Percentiles rank a stretch among this genome's conserved stretches.
Conservation (phyloP, 768 basidiomycete genomes). For the Lentinula sp. region DNA sequence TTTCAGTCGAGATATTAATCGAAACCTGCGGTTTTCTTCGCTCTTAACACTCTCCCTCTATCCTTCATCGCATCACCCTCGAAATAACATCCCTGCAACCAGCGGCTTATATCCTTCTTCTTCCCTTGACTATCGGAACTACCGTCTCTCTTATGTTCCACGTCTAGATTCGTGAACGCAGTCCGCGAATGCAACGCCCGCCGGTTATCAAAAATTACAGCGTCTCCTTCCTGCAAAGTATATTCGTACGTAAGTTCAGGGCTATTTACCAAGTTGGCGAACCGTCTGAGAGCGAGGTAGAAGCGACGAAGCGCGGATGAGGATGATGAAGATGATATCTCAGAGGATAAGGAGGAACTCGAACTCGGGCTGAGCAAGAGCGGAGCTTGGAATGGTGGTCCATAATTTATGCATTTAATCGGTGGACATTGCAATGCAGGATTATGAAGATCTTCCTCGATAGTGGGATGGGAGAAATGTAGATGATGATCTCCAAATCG, state of each 20-base stretch:
- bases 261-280: slow-evolving; percentile 52
- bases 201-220: slow-evolving; percentile 89
- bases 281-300: slow-evolving; percentile 57
- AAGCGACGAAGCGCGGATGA: slow-evolving; percentile 44
- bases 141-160: background rate
- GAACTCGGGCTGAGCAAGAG: slow-evolving; percentile 24
- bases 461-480: slow-evolving; percentile 64
- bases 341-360: background rate
- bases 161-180: slow-evolving; percentile 47
- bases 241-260: slow-evolving; percentile 49
- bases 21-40: background rate
- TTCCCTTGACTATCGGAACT: slow-evolving; percentile 17
- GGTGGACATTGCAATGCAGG: slow-evolving; percentile 12
- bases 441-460: slow-evolving; percentile 37
- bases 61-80: slow-evolving; percentile 64
- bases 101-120: slow-evolving; percentile 57
- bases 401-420: slow-evolving; percentile 79
- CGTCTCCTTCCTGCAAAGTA: slow-evolving; percentile 75
- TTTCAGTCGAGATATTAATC: too few species aligned
- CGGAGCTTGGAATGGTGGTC: slow-evolving; percentile 92
- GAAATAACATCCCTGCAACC: slow-evolving; percentile 88
- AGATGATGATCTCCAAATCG: slow-evolving; percentile 86
- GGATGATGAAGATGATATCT: slow-evolving; percentile 15
- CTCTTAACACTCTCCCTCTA: slow-evolving; percentile 38
- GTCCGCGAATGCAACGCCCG: slow-evolving; percentile 84